Percentiles rank a stretch among this genome's conserved stretches.
Evolutionary conservation across 768 basidiomycete species (phyloP).

Genomic region (Clavaria fumosa): DNA sequence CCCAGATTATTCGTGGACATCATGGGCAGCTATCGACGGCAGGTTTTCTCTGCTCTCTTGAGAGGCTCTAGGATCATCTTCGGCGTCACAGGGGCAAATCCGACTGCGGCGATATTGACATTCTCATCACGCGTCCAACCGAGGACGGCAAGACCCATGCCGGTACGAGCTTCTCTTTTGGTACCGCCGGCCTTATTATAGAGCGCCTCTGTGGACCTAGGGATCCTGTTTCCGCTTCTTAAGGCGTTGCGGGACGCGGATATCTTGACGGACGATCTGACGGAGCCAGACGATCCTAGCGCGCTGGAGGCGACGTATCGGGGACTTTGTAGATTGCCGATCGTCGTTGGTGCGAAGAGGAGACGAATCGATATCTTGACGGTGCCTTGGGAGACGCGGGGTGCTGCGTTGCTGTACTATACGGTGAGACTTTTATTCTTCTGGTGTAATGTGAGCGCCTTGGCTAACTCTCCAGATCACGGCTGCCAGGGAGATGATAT

Average conservation of each 20-base stretch:
- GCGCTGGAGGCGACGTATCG: slow-evolving; percentile 68
- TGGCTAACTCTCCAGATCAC: slow-evolving; percentile 1
- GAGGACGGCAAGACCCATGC: slow-evolving; percentile 61
- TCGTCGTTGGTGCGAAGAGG: slow-evolving; percentile 25
- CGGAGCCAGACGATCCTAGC: slow-evolving; percentile 47
- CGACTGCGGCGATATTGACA: slow-evolving; percentile 85
- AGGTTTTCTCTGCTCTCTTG: slow-evolving; percentile 7
- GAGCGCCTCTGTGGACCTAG: slow-evolving; percentile 19
- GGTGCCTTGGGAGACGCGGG: slow-evolving; percentile 63
- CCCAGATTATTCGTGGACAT: slow-evolving; percentile 59
- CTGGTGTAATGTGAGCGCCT: slow-evolving; percentile 1
- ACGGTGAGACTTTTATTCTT: slow-evolving; percentile 36
- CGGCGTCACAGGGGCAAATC: slow-evolving; percentile 45
- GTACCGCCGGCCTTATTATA: slow-evolving; percentile 2
- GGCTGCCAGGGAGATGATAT: slow-evolving; percentile 67
- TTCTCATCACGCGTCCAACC: slow-evolving; percentile 64
- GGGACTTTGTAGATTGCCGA: slow-evolving; percentile 54
- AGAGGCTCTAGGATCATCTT: slow-evolving; percentile 1
- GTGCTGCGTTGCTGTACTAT: slow-evolving; percentile 84
- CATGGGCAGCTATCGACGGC: slow-evolving; percentile 87
- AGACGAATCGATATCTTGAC: slow-evolving; percentile 77
- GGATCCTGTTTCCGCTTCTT: slow-evolving; percentile 46
- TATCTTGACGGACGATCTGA: slow-evolving; percentile 72
- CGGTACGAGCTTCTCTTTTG: slow-evolving; percentile 25
- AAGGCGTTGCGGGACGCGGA: slow-evolving; percentile 34